These are phyloP conservation scores for Microbotryum violaceum DNA, from an alignment of 1,284 basidiomycete genomes.

Conservation along the genomic window DNA sequence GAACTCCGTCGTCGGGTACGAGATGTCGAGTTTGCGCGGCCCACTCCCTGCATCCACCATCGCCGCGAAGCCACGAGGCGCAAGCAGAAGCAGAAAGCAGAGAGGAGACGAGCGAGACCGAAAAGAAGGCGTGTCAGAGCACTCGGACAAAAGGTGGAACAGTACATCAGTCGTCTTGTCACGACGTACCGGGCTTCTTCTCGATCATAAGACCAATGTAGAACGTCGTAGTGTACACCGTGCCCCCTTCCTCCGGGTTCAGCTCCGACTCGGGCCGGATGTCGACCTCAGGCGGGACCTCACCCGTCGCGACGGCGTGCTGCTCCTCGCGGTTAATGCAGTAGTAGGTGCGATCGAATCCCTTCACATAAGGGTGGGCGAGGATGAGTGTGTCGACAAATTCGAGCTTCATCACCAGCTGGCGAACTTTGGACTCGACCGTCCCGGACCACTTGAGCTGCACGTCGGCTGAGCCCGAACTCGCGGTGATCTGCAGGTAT, in stretches of 20 bases:
- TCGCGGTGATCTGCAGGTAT: constrained; percentile 96
- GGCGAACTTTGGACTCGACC: constrained; percentile 93
- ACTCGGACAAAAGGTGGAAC: no score
- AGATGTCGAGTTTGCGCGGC: constrained; percentile 71
- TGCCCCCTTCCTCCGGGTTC: constrained; percentile 64
- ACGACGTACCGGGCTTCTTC: constrained; percentile 69
- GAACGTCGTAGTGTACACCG: constrained; percentile 87
- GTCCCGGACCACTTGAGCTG: constrained; percentile 97
- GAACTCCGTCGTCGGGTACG: constrained; percentile 93
- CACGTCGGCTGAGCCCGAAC: constrained; percentile 66
- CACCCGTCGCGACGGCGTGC: constrained; percentile 78
- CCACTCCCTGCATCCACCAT: constrained; percentile 34
- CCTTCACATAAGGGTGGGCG: constrained; percentile 92
- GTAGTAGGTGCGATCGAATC: constrained; percentile 78
- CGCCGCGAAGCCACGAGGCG: no score
- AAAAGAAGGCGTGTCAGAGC: no score
- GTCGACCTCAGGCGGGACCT: constrained; percentile 62
- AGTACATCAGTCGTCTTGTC: no score
- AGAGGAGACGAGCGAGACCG: constrained; percentile 7
- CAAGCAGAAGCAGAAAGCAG: background rate
- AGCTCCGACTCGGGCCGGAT: constrained; percentile 73
- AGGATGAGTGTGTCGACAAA: constrained; percentile 82
- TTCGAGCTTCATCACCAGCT: constrained; percentile 95
- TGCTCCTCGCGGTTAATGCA: constrained; percentile 72
- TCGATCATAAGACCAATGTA: constrained; percentile 93